Base-by-base conservation (phyloP, 306 rosid species). In the Trifolium subterraneum region DNA sequence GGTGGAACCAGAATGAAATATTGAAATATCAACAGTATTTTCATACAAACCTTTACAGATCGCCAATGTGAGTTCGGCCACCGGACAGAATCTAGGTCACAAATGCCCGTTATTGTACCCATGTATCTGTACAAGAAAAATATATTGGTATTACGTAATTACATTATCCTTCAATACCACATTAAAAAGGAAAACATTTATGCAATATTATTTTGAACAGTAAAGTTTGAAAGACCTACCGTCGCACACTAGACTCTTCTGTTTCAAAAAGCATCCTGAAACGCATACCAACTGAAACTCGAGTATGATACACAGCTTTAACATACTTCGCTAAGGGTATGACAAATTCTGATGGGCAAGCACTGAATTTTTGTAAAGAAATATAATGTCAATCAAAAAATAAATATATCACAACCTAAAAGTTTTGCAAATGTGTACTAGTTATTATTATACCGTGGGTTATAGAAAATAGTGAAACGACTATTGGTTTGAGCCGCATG, bases 261-360 rank as follows among this genome's bases (percentile, higher is more conserved):
- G 99, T 94, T 85, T 94, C 99, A 82, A 94, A 94, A 79, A 94
- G 82, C 99, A 94, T 94, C 79, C 99, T 80, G 84, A 94, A 94
- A 33, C 97, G 98, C 99, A 94, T 94, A 48, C 98, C 99, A 70
- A 94, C 99, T 29, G 99, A 92, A 66, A 94, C 89, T 50, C 98
- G 92, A 51, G 98, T 94, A 76, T 94, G 97, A 83, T 86, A 94
- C 83, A 88, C 97, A 63, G 99, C 98, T 86, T 94, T 94, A 33
- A 92, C 86, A 54, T 87, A 94, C 90, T 90, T 94, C 2, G 87
- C 82, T 33, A 88, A 80, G 25, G 99, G 99, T 81, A 94, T 94
- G 81, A 94, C 97, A 68, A 94, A 94, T 71, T 92, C 99, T 19
- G 99, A 90, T 2, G 97, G 98, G 80, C 99, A 82, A 78, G 99